These are phyloP conservation scores for Gynandropsis gynandra DNA, from an alignment of 345 rosid species.

Conservation along the genomic window DNA sequence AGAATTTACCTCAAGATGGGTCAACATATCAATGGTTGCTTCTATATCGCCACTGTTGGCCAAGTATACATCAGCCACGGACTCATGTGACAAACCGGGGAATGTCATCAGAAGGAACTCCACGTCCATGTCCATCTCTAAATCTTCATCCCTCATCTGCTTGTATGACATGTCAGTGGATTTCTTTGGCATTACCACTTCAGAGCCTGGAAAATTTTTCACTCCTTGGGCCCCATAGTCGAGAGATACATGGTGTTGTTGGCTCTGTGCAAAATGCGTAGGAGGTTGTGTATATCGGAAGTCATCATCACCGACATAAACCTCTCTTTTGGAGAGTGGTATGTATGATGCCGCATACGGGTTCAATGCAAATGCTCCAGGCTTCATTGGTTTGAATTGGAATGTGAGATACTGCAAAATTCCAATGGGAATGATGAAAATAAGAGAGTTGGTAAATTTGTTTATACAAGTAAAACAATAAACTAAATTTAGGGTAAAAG, in stretches of 20 bases:
- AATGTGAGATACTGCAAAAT: conserved; percentile 15
- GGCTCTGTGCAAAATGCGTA: conserved; percentile 24
- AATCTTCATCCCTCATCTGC: conserved; percentile 44
- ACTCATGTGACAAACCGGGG: conserved; percentile 62
- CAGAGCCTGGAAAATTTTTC: conserved; percentile 20
- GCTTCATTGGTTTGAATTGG: conserved; percentile 41
- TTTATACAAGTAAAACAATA: not conserved
- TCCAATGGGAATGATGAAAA: conserved; percentile 2
- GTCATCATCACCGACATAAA: conserved; percentile 22
- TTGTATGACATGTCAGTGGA: conserved; percentile 28
- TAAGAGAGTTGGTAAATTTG: not conserved
- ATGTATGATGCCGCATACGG: conserved; percentile 68
- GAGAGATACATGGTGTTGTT: conserved; percentile 25
- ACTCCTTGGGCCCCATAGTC: conserved; percentile 25
- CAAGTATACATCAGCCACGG: conserved; percentile 61
- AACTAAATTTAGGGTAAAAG: not conserved
- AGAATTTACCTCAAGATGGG: conserved; percentile 63
- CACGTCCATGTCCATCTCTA: conserved; percentile 56
- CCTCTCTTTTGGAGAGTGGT: conserved; percentile 61
- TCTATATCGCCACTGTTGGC: conserved; percentile 73
- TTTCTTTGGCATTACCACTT: conserved; percentile 23
- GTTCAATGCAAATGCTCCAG: conserved; percentile 57
- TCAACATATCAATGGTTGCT: conserved; percentile 74
- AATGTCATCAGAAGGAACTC: conserved; percentile 57
- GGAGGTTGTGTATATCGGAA: conserved; percentile 25